A percentile compares a stretch with the other conserved stretches of the same genome.
These are phyloP conservation scores for Penicillium canariense DNA, from an alignment of 495 filamentous ascomycete species.

Conservation along the genomic window DNA sequence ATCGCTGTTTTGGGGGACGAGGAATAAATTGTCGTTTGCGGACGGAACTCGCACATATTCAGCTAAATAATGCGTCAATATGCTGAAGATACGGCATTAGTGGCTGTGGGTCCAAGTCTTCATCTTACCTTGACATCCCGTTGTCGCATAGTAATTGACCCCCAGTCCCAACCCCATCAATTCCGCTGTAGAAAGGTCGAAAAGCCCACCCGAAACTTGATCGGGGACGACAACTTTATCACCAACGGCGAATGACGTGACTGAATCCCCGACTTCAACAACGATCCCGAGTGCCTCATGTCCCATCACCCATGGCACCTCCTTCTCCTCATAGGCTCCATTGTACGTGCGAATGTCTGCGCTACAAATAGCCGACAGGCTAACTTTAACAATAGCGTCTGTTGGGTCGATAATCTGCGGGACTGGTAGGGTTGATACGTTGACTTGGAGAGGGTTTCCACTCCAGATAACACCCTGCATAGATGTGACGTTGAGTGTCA, in stretches of 20 bases:
- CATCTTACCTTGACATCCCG: not conserved
- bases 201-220: slow-evolving; percentile 2
- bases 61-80: slow-evolving; percentile 13
- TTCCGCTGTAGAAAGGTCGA: not conserved
- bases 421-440: not conserved
- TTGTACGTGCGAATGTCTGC: slow-evolving; percentile 28
- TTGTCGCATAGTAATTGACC: not conserved
- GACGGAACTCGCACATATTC: slow-evolving; percentile 34
- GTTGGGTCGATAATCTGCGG: slow-evolving; percentile 5
- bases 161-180: slow-evolving; percentile 1
- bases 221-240: slow-evolving; percentile 26
- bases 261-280: slow-evolving; percentile 20
- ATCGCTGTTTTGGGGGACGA: slow-evolving; percentile 17
- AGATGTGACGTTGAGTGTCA: not conserved
- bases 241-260: slow-evolving; percentile 22
- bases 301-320: slow-evolving; percentile 25
- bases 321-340: slow-evolving; percentile 10
- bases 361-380: slow-evolving; percentile 29
- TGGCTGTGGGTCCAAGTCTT: no score
- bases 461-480: not conserved
- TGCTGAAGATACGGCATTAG: not conserved
- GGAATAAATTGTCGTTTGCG: slow-evolving; percentile 29
- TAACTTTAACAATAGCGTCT: slow-evolving; percentile 14
- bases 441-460: not conserved
- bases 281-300: slow-evolving; percentile 38